Evolutionary conservation across 352 stramenopile species (phyloP).

Genomic region (Pythium diclinum): DNA sequence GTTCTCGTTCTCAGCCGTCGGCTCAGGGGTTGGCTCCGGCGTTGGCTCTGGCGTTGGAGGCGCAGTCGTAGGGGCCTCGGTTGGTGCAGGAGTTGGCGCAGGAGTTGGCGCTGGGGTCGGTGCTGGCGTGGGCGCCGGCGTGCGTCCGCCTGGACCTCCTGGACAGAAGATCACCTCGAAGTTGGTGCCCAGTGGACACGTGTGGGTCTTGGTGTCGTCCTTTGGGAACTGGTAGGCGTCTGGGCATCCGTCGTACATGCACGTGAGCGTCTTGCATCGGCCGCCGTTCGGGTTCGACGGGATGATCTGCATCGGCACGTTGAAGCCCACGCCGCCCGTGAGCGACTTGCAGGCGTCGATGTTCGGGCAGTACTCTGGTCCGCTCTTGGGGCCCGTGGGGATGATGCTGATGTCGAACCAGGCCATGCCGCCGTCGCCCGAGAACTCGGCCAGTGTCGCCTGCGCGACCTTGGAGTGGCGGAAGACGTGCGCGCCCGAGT

Average conservation of each 20-base stretch:
- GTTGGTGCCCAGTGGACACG: conserved; percentile 39
- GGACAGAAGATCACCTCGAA: conserved; percentile 54
- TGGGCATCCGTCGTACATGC: conserved; percentile 45
- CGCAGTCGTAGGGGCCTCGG: too few relatives aligned
- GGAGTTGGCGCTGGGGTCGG: not conserved
- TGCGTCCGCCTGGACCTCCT: not conserved
- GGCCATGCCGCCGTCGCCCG: conserved; percentile 36
- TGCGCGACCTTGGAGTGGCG: not conserved
- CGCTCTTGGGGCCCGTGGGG: conserved; percentile 51
- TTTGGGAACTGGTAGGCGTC: conserved; percentile 72
- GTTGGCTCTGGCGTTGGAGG: not conserved
- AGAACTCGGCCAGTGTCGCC: conserved; percentile 34
- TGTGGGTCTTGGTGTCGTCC: conserved; percentile 61
- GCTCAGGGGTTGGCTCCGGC: not conserved
- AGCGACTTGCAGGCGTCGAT: conserved; percentile 51
- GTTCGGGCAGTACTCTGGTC: conserved; percentile 48
- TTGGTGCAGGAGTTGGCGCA: not conserved
- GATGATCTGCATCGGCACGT: conserved; percentile 65
- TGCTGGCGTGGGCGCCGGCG: conserved; percentile 13
- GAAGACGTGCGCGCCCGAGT: conserved; percentile 44
- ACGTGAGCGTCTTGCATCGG: conserved; percentile 50
- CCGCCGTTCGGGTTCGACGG: conserved; percentile 31
- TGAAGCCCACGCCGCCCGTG: conserved; percentile 67
- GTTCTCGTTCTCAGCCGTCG: not conserved
- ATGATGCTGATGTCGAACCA: conserved; percentile 84